A percentile compares a stretch with the other conserved stretches of the same genome.
Conservation (phyloP, 306 rosid species). For the Sicyos baderoa region DNA sequence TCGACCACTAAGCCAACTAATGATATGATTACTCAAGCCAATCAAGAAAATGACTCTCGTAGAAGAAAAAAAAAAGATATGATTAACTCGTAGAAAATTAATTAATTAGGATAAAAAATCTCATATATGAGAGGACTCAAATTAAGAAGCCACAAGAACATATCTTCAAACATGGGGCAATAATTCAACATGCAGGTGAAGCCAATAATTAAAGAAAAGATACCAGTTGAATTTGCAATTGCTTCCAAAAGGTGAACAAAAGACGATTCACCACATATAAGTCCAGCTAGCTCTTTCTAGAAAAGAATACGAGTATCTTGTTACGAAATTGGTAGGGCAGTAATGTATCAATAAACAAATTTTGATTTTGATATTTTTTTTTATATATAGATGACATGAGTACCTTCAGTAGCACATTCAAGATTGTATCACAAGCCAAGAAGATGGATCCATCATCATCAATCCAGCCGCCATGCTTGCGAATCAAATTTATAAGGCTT, state of each 20-base stretch:
- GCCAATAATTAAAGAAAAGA: background rate
- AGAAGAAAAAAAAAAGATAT: no score
- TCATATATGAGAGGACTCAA: no score
- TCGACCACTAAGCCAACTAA: no score
- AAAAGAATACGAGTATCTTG: slow-evolving; percentile 23
- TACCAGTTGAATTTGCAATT: slow-evolving; percentile 78
- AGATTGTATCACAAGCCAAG: slow-evolving; percentile 78
- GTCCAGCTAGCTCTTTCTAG: slow-evolving; percentile 49
- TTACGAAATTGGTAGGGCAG: slow-evolving; percentile 11
- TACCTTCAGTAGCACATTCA: slow-evolving; percentile 82
- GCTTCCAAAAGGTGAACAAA: slow-evolving; percentile 54
- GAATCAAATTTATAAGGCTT: slow-evolving; percentile 57
- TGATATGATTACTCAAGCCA: no score
- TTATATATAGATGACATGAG: background rate
- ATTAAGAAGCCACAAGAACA: no score
- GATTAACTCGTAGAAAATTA: no score
- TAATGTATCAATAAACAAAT: background rate
- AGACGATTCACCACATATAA: slow-evolving; percentile 40
- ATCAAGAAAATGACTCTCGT: no score
- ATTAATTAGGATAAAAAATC: no score
- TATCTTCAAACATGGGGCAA: no score
- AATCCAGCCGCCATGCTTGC: slow-evolving; percentile 28
- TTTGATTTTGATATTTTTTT: background rate
- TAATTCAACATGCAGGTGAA: background rate
- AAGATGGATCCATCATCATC: slow-evolving; percentile 52